A percentile compares a stretch with the other conserved stretches of the same genome.
Evolutionary conservation across 129 eudicot species (phyloP).

Genomic region (Tanacetum coccineum): DNA sequence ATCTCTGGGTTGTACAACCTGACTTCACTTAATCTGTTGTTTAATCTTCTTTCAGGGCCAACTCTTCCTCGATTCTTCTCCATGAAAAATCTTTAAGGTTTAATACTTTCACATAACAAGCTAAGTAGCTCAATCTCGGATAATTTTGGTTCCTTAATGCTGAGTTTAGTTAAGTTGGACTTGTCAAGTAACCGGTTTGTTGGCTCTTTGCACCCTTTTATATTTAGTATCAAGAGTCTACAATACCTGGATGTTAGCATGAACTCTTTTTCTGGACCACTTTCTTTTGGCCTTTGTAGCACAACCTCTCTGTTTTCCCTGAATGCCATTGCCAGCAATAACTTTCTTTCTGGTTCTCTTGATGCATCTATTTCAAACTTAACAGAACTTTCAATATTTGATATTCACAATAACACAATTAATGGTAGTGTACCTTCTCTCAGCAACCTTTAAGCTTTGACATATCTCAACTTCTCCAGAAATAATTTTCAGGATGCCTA

Average conservation of each 20-base stretch:
- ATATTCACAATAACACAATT: no score
- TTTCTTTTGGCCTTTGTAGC: conserved; percentile 30
- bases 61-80: conserved; percentile 55
- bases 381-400: no score
- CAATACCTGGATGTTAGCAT: no score
- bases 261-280: no score
- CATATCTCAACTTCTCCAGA: no score
- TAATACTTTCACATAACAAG: conserved; percentile 61
- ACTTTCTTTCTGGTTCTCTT: no score
- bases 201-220: conserved; percentile 63
- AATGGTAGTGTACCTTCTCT: no score
- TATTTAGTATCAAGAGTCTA: no score
- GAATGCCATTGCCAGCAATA: conserved; percentile 73
- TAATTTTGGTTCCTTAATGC: conserved; percentile 47
- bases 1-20: conserved; percentile 52
- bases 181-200: conserved; percentile 53
- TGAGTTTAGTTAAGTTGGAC: conserved; percentile 67
- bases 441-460: no score
- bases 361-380: no score
- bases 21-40: conserved; percentile 69
- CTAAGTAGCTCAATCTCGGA: conserved; percentile 58
- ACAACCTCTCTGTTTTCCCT: conserved; percentile 58
- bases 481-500: conserved; percentile 40
- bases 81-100: conserved; percentile 76
- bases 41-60: no score